Conservation (phyloP, 2,329 filamentous ascomycete genomes). For the Curvularia sp. region DNA sequence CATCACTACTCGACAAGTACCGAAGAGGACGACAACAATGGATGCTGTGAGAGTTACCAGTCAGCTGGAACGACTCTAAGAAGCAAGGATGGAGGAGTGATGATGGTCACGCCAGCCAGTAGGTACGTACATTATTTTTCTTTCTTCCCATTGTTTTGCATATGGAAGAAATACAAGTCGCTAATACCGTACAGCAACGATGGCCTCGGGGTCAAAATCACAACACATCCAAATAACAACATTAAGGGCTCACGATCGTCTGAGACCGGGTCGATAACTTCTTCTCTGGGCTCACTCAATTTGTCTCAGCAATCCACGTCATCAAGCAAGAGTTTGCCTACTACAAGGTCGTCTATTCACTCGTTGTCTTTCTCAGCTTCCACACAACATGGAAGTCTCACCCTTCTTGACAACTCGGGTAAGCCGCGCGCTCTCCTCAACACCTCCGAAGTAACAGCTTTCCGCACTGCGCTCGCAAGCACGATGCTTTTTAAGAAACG, state of each 20-base stretch:
- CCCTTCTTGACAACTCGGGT: slow-evolving; percentile 64
- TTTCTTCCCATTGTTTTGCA: background rate
- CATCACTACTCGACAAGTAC: slow-evolving; percentile 70
- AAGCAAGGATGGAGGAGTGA: slow-evolving; percentile 66
- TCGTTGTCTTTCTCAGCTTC: slow-evolving; percentile 50
- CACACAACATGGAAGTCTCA: slow-evolving; percentile 60
- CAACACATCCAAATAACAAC: slow-evolving; percentile 57
- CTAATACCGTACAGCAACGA: slow-evolving; percentile 53
- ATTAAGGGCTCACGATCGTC: slow-evolving; percentile 28
- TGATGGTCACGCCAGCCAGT: slow-evolving; percentile 71
- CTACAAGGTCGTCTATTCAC: slow-evolving; percentile 30
- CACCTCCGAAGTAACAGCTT: slow-evolving; percentile 72
- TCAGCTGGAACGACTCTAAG: slow-evolving; percentile 67
- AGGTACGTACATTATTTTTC: slow-evolving; percentile 11
- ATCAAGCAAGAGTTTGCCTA: slow-evolving; percentile 33
- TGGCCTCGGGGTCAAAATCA: slow-evolving; percentile 69
- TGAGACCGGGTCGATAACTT: slow-evolving; percentile 43
- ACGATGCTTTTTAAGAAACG: slow-evolving; percentile 70
- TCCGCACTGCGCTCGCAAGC: slow-evolving; percentile 70
- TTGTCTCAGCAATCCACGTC: slow-evolving; percentile 30
- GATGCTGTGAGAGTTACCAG: slow-evolving; percentile 66
- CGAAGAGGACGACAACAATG: slow-evolving; percentile 60
- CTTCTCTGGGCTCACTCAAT: slow-evolving; percentile 41
- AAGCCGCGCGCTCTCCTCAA: slow-evolving; percentile 69
- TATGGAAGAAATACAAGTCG: background rate